Evolutionary conservation across 768 basidiomycete genomes (phyloP).

Genomic region (Leccinum arenicola): DNA sequence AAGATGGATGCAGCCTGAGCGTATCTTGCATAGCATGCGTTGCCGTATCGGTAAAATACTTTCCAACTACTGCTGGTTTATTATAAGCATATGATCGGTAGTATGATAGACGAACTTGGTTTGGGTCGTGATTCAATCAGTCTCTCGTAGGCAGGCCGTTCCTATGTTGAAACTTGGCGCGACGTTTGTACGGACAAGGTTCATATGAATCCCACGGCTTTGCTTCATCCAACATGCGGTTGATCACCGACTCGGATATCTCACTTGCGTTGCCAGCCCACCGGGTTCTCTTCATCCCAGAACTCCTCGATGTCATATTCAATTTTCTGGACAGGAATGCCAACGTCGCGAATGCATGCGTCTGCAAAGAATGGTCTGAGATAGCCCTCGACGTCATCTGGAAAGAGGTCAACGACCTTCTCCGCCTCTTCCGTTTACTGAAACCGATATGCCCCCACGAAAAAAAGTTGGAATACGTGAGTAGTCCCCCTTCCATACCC

Average conservation of each 20-base stretch:
- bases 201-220: background rate
- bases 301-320: conserved; percentile 59
- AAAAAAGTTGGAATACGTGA: conserved; percentile 22
- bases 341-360: conserved; percentile 46
- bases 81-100: no score
- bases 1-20: background rate
- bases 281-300: conserved; percentile 51
- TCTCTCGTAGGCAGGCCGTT: no score
- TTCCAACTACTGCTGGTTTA: background rate
- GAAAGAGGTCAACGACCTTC: conserved; percentile 48
- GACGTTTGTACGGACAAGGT: no score
- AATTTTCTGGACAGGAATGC: conserved; percentile 39
- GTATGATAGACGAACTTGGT: no score
- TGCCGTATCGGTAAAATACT: background rate
- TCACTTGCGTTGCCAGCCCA: background rate
- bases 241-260: background rate
- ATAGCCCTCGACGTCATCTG: conserved; percentile 57
- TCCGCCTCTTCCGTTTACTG: conserved; percentile 46
- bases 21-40: background rate
- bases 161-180: no score
- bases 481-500: background rate
- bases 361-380: conserved; percentile 60
- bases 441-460: conserved; percentile 38
- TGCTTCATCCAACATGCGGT: background rate
- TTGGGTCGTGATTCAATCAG: no score